Evolutionary conservation across 1,139 yeast species (phyloP).

Genomic region (Nadsonia starkeyi-henricii): DNA sequence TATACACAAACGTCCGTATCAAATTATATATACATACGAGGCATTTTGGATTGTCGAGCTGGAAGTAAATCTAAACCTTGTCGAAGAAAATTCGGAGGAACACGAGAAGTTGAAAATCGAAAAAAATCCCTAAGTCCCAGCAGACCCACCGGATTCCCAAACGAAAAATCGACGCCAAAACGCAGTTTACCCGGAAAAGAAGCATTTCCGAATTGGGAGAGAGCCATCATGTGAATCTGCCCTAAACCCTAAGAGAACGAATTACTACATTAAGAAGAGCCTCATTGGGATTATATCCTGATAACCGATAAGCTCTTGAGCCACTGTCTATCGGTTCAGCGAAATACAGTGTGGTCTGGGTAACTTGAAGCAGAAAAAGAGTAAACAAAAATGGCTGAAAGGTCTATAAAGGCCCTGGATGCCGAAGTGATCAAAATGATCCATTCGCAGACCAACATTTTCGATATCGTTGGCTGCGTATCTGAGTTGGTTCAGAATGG

Average conservation of each 20-base stretch:
- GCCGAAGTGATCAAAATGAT: not conserved
- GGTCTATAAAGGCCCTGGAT: not conserved
- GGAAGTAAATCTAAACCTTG: not conserved
- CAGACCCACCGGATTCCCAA: not conserved
- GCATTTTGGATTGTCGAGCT: not conserved
- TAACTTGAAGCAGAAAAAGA: too few relatives aligned
- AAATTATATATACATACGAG: not conserved
- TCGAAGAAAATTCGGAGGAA: not conserved
- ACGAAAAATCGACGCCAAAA: not conserved
- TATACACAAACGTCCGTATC: too few relatives aligned
- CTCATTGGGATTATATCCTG: not conserved
- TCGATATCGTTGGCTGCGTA: slow-evolving; percentile 12
- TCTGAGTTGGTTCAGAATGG: slow-evolving; percentile 19
- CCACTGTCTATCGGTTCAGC: not conserved
- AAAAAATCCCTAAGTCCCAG: not conserved
- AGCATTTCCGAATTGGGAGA: not conserved
- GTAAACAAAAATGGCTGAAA: not conserved
- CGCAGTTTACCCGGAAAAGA: not conserved
- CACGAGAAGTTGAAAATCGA: not conserved
- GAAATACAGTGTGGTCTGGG: not conserved
- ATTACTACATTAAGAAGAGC: not conserved
- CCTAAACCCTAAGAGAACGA: not conserved
- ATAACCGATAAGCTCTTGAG: not conserved
- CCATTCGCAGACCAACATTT: not conserved
- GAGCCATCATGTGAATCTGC: not conserved